phyloP scores from a whole-genome alignment of 148 eudicot genomes.

The Vaccinium macrocarpon region DNA sequence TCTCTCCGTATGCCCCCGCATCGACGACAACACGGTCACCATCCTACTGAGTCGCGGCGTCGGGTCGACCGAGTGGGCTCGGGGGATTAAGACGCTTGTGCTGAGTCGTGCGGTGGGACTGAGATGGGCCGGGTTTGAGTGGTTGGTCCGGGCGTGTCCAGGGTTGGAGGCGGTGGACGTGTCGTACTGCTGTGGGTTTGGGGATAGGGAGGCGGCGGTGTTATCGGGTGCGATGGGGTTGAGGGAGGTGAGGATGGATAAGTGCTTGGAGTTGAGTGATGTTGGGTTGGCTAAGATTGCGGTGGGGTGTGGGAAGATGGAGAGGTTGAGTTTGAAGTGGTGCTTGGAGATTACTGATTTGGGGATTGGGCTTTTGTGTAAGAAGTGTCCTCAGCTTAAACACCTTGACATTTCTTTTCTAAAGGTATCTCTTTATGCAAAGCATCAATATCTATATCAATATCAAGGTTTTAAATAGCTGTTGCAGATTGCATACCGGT shows the following conservation, averaged over 20 bases:
- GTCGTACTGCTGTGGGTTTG: constrained; percentile 53
- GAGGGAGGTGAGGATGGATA: constrained; percentile 56
- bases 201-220: constrained; percentile 61
- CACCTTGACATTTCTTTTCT: constrained; percentile 64
- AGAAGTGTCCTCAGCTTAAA: constrained; percentile 48
- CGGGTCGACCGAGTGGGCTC: constrained; percentile 17
- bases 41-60: constrained; percentile 17
- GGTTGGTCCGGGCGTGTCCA: constrained; percentile 26
- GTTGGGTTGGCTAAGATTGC: constrained; percentile 79
- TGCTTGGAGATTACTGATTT: constrained; percentile 74
- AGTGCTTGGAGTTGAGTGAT: constrained; percentile 56
- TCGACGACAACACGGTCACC: constrained; percentile 39
- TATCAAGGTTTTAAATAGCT: no score
- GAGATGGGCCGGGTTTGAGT: constrained; percentile 33
- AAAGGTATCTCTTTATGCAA: constrained; percentile 30
- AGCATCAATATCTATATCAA: no score
- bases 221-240: constrained; percentile 40
- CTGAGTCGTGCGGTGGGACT: constrained; percentile 33
- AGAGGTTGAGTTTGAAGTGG: constrained; percentile 72
- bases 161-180: constrained; percentile 40
- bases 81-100: constrained; percentile 31
- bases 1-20: constrained; percentile 60
- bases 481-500: no score
- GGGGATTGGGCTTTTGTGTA: constrained; percentile 60
- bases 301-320: constrained; percentile 52